Conservation (phyloP, 805 yeast species). For the Ogataea neopini region DNA sequence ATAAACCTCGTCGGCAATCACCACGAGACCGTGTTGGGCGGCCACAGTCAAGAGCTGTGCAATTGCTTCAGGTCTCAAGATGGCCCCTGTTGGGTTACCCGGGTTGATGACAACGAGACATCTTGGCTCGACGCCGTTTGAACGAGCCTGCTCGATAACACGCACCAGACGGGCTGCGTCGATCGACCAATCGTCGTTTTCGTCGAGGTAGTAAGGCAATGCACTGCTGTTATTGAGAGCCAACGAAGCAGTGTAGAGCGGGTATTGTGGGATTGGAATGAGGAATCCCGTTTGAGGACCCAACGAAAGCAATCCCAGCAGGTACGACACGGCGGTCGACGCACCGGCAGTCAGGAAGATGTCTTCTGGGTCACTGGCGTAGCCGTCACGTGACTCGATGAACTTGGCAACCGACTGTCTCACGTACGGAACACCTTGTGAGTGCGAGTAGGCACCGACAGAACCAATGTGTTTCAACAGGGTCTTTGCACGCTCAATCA, state of each 20-base stretch:
- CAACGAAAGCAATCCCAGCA: slow-evolving; percentile 67
- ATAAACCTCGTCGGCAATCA: slow-evolving; percentile 97
- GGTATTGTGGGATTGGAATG: slow-evolving; percentile 98
- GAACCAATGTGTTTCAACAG: slow-evolving; percentile 70
- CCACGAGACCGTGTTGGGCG: slow-evolving; percentile 78
- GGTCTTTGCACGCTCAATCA: slow-evolving; percentile 64
- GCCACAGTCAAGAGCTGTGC: slow-evolving; percentile 74
- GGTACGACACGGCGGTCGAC: slow-evolving; percentile 84
- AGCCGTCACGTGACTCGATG: slow-evolving; percentile 63
- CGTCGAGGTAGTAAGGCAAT: slow-evolving; percentile 84
- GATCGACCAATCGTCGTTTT: slow-evolving; percentile 80
- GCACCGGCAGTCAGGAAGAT: slow-evolving; percentile 93
- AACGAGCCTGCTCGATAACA: slow-evolving; percentile 48
- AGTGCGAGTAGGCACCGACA: slow-evolving; percentile 92
- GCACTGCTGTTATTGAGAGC: slow-evolving; percentile 81
- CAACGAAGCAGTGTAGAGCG: slow-evolving; percentile 92
- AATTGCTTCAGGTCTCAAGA: slow-evolving; percentile 65
- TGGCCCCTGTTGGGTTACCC: slow-evolving; percentile 97
- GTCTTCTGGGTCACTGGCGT: slow-evolving; percentile 61
- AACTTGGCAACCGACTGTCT: slow-evolving; percentile 81
- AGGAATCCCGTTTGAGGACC: slow-evolving; percentile 75
- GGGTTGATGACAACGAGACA: slow-evolving; percentile 94
- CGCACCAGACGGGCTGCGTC: slow-evolving; percentile 63
- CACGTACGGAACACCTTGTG: slow-evolving; percentile 79
- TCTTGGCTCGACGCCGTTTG: slow-evolving; percentile 61